Conservation (phyloP, 768 basidiomycete species). For the Tylopilus rubrobrunneus region DNA sequence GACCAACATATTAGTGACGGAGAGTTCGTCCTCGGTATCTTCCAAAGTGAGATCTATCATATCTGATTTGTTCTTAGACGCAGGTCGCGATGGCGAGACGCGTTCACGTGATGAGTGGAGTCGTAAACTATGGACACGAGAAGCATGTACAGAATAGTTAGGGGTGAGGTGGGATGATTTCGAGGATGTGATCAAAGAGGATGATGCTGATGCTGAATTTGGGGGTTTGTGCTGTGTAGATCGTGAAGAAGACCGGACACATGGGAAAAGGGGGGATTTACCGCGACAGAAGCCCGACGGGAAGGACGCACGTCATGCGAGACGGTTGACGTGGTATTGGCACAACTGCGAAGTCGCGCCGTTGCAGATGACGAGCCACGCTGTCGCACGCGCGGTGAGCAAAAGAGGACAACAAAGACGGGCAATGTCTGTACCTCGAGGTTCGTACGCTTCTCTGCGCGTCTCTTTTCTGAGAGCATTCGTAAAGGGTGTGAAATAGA, state of each 20-base stretch:
- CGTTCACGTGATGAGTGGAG: constrained; percentile 1
- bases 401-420: not conserved
- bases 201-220: not conserved
- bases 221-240: constrained; percentile 7
- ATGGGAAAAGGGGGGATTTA: constrained; percentile 6
- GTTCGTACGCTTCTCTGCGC: constrained; percentile 1
- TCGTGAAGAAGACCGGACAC: not conserved
- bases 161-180: constrained; percentile 3
- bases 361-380: constrained; percentile 1
- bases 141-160: constrained; percentile 3
- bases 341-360: constrained; percentile 3
- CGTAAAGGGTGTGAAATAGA: not conserved
- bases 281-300: constrained; percentile 11
- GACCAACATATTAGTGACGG: constrained; percentile 10
- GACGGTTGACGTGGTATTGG: constrained; percentile 9
- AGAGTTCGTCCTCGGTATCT: constrained; percentile 23
- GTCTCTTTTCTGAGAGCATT: constrained; percentile 4
- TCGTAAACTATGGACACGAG: constrained; percentile 3
- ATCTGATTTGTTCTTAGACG: constrained; percentile 1
- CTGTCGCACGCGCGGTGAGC: constrained; percentile 13
- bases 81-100: not conserved
- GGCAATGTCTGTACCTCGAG: constrained; percentile 12
- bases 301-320: constrained; percentile 1
- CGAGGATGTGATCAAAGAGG: not conserved
- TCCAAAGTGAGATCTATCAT: constrained; percentile 22